Evolutionary conservation across 1,139 yeast genomes (phyloP), one percentile per base, ranked within the genome.

Genomic region (Taphrina communis): DNA sequence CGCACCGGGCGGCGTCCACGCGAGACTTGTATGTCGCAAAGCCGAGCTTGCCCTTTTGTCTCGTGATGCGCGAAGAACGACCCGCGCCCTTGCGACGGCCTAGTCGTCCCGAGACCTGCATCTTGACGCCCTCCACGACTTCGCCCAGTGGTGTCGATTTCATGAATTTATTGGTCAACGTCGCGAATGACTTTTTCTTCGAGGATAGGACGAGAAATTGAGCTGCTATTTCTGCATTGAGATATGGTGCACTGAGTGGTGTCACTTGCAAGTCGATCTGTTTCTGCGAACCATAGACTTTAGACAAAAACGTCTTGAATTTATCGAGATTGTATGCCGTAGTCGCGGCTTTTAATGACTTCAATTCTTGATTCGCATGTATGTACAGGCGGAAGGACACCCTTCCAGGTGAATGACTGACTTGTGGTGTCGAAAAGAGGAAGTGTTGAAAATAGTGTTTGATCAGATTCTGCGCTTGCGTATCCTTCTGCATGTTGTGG

Each of bases 161-260:
- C 55, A 63, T 46, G 52, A 63, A 63, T 14, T 50, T 46, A 31
- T 63, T 63, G n/a, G 67, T 63, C 48, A 63, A 31, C 5, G 67
- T 42, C 9, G 61, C 59, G 36, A 63, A 63, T 7, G 67, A 57
- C 21, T 58, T 56, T 21, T 63, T 63, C 56, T 55, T 63, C 44
- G 67, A 63, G 9, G 67, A 63, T 46, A 63, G 38, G 36, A 63
- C 67, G 31, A 63, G 50, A 35, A 41, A 63, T 21, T 63, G 67
- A 2, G 67, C 67, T 14, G 67, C 67, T 9, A 63, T 63, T 53
- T 63, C 67, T 8, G 67, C 67, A 53, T 63, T 63, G 44, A 63
- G 67, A 36, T 63, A 63, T 2, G 67, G 67, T 19, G 67, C 67
- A 63, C 67, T 63, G 14, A 63, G 67, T 12, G 67, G 67, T 42